These are phyloP conservation scores for Lophiostoma macrostomum DNA, from an alignment of 495 filamentous ascomycete species.

Conservation along the genomic window DNA sequence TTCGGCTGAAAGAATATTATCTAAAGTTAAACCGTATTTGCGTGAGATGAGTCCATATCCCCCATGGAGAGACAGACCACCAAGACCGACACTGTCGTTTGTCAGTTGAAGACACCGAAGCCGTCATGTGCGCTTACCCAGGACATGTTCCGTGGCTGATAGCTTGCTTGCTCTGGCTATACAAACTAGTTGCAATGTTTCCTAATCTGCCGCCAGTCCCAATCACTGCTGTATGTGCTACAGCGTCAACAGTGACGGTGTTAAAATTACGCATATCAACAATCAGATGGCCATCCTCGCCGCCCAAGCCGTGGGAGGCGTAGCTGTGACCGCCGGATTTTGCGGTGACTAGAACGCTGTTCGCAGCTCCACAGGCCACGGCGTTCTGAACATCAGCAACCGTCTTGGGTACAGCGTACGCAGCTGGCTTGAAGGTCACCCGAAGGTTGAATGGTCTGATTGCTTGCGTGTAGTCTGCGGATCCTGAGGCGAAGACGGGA, in stretches of 20 bases:
- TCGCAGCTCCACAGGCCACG: constrained; percentile 55
- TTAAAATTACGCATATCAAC: constrained; percentile 56
- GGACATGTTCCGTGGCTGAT: constrained; percentile 66
- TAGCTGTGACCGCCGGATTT: constrained; percentile 73
- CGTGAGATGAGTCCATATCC: constrained; percentile 62
- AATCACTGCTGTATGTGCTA: constrained; percentile 57
- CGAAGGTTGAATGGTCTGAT: constrained; percentile 62
- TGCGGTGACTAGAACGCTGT: constrained; percentile 62
- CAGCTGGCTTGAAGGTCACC: constrained; percentile 56
- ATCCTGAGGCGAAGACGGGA: constrained; percentile 1
- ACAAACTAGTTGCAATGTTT: constrained; percentile 56
- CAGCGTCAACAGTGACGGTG: constrained; percentile 49
- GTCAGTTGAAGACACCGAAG: constrained; percentile 32
- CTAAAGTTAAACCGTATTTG: constrained; percentile 61
- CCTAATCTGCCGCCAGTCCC: constrained; percentile 62
- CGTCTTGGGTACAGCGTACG: constrained; percentile 58
- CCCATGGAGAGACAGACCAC: constrained; percentile 69
- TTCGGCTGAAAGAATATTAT: constrained; percentile 56
- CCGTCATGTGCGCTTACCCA: constrained; percentile 22
- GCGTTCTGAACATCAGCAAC: constrained; percentile 56
- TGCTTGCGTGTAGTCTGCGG: constrained; percentile 16
- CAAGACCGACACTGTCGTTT: constrained; percentile 55
- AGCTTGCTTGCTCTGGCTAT: constrained; percentile 60
- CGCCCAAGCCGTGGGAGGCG: constrained; percentile 54
- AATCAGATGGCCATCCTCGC: constrained; percentile 54